A percentile compares a stretch with the other conserved stretches of the same genome.
These are phyloP conservation scores for Stygiomarasmius scandens DNA, from an alignment of 1,284 basidiomycete genomes.

Conservation along the genomic window DNA sequence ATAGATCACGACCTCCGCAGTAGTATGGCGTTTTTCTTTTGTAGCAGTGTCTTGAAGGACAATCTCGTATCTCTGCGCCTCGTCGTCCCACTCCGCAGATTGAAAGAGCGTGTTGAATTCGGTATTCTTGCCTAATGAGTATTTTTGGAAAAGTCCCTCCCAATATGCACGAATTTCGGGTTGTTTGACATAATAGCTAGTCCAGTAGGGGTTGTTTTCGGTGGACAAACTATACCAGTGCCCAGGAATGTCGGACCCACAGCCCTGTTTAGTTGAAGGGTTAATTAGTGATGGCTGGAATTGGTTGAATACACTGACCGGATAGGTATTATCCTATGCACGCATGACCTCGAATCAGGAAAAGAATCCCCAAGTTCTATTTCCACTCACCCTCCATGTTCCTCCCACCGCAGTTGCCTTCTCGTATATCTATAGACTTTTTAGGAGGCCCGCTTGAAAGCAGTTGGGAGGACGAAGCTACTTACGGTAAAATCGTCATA, in stretches of 20 bases:
- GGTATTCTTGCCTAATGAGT: slow-evolving; percentile 43
- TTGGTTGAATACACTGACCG: slow-evolving; percentile 27
- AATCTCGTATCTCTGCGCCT: slow-evolving; percentile 41
- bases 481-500: slow-evolving; percentile 51
- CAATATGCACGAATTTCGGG: slow-evolving; percentile 55
- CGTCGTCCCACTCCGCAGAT: slow-evolving; percentile 48
- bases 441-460: neutral
- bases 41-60: slow-evolving; percentile 38
- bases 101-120: slow-evolving; percentile 43
- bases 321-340: slow-evolving; percentile 47
- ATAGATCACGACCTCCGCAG: slow-evolving; percentile 45
- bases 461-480: neutral
- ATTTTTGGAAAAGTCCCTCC: slow-evolving; percentile 46
- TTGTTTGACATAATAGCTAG: slow-evolving; percentile 44
- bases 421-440: slow-evolving; percentile 48
- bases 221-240: slow-evolving; percentile 62
- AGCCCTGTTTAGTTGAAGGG: slow-evolving; percentile 40
- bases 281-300: neutral
- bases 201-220: slow-evolving; percentile 56
- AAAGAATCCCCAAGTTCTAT: neutral
- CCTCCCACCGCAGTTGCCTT: slow-evolving; percentile 47
- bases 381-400: slow-evolving; percentile 51
- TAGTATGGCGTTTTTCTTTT: slow-evolving; percentile 29
- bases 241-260: slow-evolving; percentile 53
- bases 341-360: neutral